phyloP scores from a whole-genome alignment of 805 yeast genomes.

The Candida manassasensis region DNA sequence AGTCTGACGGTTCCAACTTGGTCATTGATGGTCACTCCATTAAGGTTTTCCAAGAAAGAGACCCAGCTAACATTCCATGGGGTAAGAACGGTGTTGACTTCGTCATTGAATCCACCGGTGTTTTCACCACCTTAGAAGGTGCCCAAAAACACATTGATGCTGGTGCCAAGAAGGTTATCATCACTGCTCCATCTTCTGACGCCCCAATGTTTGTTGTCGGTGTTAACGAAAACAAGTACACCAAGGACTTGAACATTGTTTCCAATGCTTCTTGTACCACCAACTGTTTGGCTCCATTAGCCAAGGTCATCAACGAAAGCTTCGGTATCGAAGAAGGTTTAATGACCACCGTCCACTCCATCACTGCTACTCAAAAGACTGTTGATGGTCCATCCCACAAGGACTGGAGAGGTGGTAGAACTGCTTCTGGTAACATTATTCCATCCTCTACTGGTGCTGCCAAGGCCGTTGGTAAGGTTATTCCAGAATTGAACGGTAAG shows the following conservation, averaged over 20 bases:
- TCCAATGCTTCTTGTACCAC: slow-evolving; percentile 96
- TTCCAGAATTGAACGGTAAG: slow-evolving; percentile 86
- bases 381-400: slow-evolving; percentile 96
- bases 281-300: slow-evolving; percentile 92
- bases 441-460: slow-evolving; percentile 98
- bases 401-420: slow-evolving; percentile 99
- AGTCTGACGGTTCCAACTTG: slow-evolving; percentile 51
- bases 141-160: slow-evolving; percentile 81
- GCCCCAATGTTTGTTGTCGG: slow-evolving; percentile 96
- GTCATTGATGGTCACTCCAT: slow-evolving; percentile 67
- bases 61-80: slow-evolving; percentile 89
- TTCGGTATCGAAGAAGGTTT: slow-evolving; percentile 89
- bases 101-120: slow-evolving; percentile 93
- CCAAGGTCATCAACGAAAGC: slow-evolving; percentile 80
- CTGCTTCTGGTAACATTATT: slow-evolving; percentile 92
- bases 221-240: slow-evolving; percentile 79
- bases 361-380: slow-evolving; percentile 94
- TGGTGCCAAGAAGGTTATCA: slow-evolving; percentile 93
- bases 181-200: slow-evolving; percentile 90
- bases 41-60: slow-evolving; percentile 71
- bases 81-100: slow-evolving; percentile 74
- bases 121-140: slow-evolving; percentile 77
- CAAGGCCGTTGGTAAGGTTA: slow-evolving; percentile 94
- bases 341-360: slow-evolving; percentile 95
- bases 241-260: slow-evolving; percentile 67